Evolutionary conservation across 257 asterid species (phyloP).

Genomic region (Capsicum chinense): DNA sequence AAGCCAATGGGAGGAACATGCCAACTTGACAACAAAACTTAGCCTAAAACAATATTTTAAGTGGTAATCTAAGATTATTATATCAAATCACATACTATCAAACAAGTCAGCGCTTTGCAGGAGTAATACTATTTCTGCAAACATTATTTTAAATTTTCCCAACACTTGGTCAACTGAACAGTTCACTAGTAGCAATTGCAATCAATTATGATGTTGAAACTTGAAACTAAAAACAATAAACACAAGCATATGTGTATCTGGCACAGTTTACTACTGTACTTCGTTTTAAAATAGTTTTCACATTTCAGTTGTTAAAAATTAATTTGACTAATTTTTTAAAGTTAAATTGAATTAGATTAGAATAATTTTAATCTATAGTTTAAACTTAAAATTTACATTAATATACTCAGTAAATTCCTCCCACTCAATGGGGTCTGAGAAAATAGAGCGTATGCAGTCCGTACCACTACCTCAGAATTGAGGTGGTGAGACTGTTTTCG

Average conservation of each 20-base stretch:
- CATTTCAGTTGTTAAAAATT: not conserved
- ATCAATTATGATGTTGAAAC: not conserved
- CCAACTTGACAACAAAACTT: constrained; percentile 2
- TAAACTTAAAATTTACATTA: no score
- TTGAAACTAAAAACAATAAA: not conserved
- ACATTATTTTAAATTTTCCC: not conserved
- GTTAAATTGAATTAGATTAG: no score
- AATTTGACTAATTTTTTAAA: not conserved
- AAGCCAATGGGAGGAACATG: constrained; percentile 31
- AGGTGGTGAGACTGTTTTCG: no score
- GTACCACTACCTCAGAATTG: no score
- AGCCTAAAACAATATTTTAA: not conserved
- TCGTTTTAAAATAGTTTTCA: not conserved
- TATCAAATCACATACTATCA: not conserved
- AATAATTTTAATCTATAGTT: not conserved
- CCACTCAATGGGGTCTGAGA: no score
- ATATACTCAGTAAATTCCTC: no score
- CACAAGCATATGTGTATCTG: constrained; percentile 15
- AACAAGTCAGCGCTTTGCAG: constrained; percentile 13
- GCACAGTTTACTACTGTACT: not conserved
- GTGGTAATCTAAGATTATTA: not conserved
- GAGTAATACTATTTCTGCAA: constrained; percentile 5
- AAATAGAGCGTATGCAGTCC: no score
- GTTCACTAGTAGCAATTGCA: constrained; percentile 23
- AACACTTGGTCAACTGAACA: not conserved